Evolutionary conservation across 192 early-diverging fungal species (phyloP), one percentile per base, ranked within the genome.

Genomic region (Spizellomyces sp.): DNA sequence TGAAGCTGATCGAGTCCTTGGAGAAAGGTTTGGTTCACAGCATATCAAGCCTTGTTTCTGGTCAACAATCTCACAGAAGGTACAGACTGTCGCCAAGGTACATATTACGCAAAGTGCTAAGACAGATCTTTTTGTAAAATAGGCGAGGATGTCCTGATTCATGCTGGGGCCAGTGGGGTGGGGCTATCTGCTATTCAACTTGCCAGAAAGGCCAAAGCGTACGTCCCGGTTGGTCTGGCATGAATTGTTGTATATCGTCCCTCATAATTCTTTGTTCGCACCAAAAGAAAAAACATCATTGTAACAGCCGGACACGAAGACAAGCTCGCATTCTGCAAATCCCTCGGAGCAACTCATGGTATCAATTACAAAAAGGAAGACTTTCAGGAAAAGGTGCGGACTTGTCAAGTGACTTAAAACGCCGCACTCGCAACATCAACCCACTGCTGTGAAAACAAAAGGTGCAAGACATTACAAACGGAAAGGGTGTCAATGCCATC

Each of bases 141-240:
- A 36, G 87, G 83, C 43, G 93, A 98, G 67, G 86, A 86, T 75
- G 90, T 94, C 50, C 81, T 98, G 58, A 87, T 95, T 36, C 95
- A 98, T 78, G 95, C 93, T 9, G 95, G 90, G 6, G 95, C 93
- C 14, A 90, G 89, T 44, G 93, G 93, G 50, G 93, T 98, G 2
- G 93, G 95, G 15, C 79, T 91, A 15, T 90, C 89, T 14, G 93
- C 93, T 0, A 90, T 98, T 48, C 95, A 98, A 76, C 89, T 98
- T 45, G 94, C 95, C 41, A 92, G 91, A 74, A 43, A 42, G 57
- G 27, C n/a, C 12, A 69, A 68, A 12, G 73, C 73, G 77, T 74
- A 63, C 57, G 69, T 74, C 10, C 9, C 54, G 17, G 15, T 8
- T 71, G 9, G n/a, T 17, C 43, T n/a, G 12, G 19, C 17, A 8